Percentiles rank a stretch among this genome's conserved stretches.
Conservation (phyloP, 139 green algal species). For the Raphidocelis subcapitata region DNA sequence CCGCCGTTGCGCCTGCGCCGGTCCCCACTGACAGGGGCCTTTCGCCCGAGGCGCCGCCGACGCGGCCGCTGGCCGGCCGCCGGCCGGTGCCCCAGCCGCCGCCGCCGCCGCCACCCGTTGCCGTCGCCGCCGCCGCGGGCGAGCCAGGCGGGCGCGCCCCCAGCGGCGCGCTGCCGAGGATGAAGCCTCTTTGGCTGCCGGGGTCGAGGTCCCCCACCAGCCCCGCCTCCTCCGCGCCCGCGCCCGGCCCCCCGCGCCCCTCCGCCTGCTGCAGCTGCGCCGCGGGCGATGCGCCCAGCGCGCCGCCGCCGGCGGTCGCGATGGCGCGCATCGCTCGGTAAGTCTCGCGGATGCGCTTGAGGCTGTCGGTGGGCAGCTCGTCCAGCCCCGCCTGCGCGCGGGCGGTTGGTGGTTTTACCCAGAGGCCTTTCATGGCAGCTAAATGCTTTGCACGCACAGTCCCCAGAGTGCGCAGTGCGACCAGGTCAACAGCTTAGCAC, state of each 20-base stretch:
- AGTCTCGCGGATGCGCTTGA: slow-evolving; percentile 68
- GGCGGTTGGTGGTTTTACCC: neutral
- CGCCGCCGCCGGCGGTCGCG: slow-evolving; percentile 12
- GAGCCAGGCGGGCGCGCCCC: slow-evolving; percentile 21
- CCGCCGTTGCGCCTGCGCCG: neutral
- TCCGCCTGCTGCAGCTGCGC: neutral
- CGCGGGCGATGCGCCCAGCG: slow-evolving; percentile 27
- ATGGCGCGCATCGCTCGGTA: slow-evolving; percentile 54
- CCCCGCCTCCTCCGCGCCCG: neutral
- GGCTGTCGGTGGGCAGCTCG: slow-evolving; percentile 52
- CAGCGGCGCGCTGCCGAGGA: slow-evolving; percentile 32
- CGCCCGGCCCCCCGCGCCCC: neutral
- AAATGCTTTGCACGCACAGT: too few species aligned
- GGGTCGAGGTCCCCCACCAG: slow-evolving; percentile 46
- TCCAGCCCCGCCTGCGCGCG: slow-evolving; percentile 40
- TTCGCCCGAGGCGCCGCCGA: too few species aligned
- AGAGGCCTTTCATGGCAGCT: too few species aligned
- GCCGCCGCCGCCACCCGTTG: too few species aligned
- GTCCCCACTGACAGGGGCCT: neutral
- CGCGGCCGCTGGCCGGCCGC: too few species aligned
- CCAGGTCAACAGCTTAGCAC: too few species aligned
- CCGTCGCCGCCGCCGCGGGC: neutral
- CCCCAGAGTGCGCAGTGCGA: too few species aligned
- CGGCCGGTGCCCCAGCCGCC: too few species aligned
- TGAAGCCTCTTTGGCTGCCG: slow-evolving; percentile 29